Percentiles rank a stretch among this genome's conserved stretches.
These are phyloP conservation scores for Helotiales sp. DNA, from an alignment of 2,329 filamentous ascomycete species.

Conservation along the genomic window DNA sequence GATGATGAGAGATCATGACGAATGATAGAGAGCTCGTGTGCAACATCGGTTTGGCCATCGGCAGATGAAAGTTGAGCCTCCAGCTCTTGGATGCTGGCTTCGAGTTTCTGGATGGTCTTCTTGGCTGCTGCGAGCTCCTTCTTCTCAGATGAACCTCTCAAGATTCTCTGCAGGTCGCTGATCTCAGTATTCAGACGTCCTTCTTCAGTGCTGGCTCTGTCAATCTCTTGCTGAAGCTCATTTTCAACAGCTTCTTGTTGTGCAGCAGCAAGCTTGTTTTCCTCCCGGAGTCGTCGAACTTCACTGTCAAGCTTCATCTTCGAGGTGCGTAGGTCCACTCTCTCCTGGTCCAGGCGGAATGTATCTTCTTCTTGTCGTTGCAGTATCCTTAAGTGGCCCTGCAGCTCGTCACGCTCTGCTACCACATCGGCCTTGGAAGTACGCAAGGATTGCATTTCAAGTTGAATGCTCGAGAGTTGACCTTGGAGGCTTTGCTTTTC, in stretches of 20 bases:
- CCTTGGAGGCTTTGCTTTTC: slow-evolving; percentile 70
- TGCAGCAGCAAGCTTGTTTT: slow-evolving; percentile 61
- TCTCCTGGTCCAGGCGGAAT: slow-evolving; percentile 69
- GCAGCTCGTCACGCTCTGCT: slow-evolving; percentile 70
- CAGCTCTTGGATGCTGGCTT: slow-evolving; percentile 56
- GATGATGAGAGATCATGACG: slow-evolving; percentile 67
- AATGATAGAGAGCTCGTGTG: slow-evolving; percentile 62
- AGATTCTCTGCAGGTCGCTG: slow-evolving; percentile 53
- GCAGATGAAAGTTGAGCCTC: slow-evolving; percentile 47
- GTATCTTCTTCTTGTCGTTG: slow-evolving; percentile 62
- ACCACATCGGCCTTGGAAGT: slow-evolving; percentile 61
- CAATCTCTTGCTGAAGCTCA: slow-evolving; percentile 68
- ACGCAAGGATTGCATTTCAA: slow-evolving; percentile 64
- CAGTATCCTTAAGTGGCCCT: slow-evolving; percentile 61
- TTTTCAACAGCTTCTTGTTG: slow-evolving; percentile 64
- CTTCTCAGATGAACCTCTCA: slow-evolving; percentile 45
- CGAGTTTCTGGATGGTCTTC: slow-evolving; percentile 68
- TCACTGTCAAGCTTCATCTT: slow-evolving; percentile 72
- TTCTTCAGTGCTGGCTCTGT: slow-evolving; percentile 69
- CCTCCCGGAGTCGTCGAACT: slow-evolving; percentile 66
- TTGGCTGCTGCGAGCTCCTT: slow-evolving; percentile 56
- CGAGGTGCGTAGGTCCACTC: slow-evolving; percentile 69
- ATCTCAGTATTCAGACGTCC: slow-evolving; percentile 63
- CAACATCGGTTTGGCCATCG: slow-evolving; percentile 49
- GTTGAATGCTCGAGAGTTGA: slow-evolving; percentile 61